Evolutionary conservation across 495 filamentous ascomycete genomes (phyloP).

Genomic region (Neurospora hispaniola): DNA sequence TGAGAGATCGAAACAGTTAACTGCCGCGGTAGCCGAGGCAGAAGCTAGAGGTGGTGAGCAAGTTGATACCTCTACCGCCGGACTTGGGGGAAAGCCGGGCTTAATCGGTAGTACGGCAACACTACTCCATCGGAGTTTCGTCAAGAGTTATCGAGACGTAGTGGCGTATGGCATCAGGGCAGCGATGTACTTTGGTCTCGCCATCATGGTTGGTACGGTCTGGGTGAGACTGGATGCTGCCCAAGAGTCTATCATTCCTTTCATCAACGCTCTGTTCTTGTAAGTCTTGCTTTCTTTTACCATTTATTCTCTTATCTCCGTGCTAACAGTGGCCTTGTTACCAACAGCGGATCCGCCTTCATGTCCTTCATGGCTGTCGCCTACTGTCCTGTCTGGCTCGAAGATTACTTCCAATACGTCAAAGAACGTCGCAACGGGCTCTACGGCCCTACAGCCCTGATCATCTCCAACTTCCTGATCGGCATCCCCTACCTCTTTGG

Average conservation of each 20-base stretch:
- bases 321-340: slow-evolving; percentile 14
- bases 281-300: slow-evolving; percentile 6
- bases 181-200: slow-evolving; percentile 65
- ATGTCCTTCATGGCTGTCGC: slow-evolving; percentile 90
- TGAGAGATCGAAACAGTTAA: slow-evolving; percentile 2
- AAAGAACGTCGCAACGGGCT: slow-evolving; percentile 78
- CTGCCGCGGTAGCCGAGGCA: slow-evolving; percentile 6
- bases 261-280: slow-evolving; percentile 62
- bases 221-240: slow-evolving; percentile 57
- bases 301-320: too few relatives aligned
- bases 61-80: neutral
- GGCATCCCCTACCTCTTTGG: slow-evolving; percentile 71
- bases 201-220: slow-evolving; percentile 82
- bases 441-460: slow-evolving; percentile 60
- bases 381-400: slow-evolving; percentile 72
- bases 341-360: slow-evolving; percentile 67
- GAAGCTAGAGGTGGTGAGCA: neutral
- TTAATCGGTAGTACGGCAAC: slow-evolving; percentile 16
- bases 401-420: slow-evolving; percentile 60
- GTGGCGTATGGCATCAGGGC: slow-evolving; percentile 73
- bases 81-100: slow-evolving; percentile 13
- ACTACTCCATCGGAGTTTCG: slow-evolving; percentile 59
- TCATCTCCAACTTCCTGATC: slow-evolving; percentile 70
- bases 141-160: slow-evolving; percentile 74
- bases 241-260: slow-evolving; percentile 62